These are phyloP conservation scores for Turnera subulata DNA, from an alignment of 345 rosid species.

Conservation along the genomic window DNA sequence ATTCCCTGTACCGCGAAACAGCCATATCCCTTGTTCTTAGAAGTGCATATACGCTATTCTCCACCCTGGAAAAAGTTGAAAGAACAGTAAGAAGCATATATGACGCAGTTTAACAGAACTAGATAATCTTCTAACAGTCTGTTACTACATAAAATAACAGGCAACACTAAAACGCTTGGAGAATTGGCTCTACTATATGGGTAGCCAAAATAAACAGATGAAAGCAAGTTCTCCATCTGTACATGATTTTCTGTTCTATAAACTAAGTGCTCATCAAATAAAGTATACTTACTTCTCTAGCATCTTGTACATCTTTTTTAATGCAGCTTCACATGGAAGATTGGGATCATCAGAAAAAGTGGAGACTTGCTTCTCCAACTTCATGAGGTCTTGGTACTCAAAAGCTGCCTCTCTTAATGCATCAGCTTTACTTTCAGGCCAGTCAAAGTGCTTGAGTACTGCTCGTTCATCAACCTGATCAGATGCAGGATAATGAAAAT, in stretches of 20 bases:
- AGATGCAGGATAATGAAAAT: constrained; percentile 12
- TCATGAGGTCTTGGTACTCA: constrained; percentile 92
- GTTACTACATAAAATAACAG: no score
- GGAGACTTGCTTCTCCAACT: constrained; percentile 74
- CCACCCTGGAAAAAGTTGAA: constrained; percentile 52
- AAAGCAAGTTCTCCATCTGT: no score
- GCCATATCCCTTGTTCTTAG: constrained; percentile 98
- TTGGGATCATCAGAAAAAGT: constrained; percentile 80
- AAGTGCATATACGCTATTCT: constrained; percentile 84
- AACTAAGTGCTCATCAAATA: constrained; percentile 10
- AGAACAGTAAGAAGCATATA: neutral
- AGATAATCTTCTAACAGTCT: no score
- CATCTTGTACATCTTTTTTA: constrained; percentile 90
- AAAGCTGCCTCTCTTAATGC: constrained; percentile 94
- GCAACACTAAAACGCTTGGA: no score
- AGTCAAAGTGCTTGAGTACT: constrained; percentile 96
- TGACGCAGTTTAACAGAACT: neutral
- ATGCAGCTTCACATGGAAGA: constrained; percentile 78
- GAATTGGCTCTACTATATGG: no score
- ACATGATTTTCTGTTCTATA: neutral
- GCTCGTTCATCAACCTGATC: constrained; percentile 92
- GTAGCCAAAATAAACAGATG: no score
- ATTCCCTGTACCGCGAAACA: constrained; percentile 71
- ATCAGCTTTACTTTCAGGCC: constrained; percentile 99
- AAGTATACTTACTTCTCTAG: constrained; percentile 75